Evolutionary conservation across 2,329 filamentous ascomycete genomes (phyloP).

Genomic region (Mycosphaerella arachidis): DNA sequence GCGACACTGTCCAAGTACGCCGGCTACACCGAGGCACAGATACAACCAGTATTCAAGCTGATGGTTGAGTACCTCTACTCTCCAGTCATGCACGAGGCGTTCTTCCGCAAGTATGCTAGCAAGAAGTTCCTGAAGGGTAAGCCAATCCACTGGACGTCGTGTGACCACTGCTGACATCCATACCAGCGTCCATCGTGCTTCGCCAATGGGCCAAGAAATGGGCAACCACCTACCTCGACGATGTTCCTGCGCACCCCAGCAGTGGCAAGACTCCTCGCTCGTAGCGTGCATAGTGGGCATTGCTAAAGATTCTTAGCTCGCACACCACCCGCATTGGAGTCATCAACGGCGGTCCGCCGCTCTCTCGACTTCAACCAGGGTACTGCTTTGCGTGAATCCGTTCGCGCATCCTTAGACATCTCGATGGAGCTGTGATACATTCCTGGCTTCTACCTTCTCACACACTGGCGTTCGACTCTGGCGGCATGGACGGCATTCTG

Average conservation of each 20-base stretch:
- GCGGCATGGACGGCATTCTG: slow-evolving; percentile 5
- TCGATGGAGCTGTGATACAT: slow-evolving; percentile 13
- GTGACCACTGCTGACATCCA: slow-evolving; percentile 27
- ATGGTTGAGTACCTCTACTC: slow-evolving; percentile 96
- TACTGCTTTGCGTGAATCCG: slow-evolving; percentile 6
- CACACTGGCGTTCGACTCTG: slow-evolving; percentile 16
- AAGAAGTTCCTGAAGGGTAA: slow-evolving; percentile 99
- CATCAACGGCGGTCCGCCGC: slow-evolving; percentile 9
- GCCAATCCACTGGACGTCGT: slow-evolving; percentile 25
- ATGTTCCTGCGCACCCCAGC: slow-evolving; percentile 22
- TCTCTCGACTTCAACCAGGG: slow-evolving; percentile 13
- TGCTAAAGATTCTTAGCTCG: slow-evolving; percentile 16
- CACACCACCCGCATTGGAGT: slow-evolving; percentile 6
- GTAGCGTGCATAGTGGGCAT: slow-evolving; percentile 14
- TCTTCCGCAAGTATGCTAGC: slow-evolving; percentile 99
- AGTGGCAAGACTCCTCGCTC: slow-evolving; percentile 33
- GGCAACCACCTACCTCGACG: slow-evolving; percentile 34
- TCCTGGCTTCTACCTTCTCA: not conserved
- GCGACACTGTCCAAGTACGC: slow-evolving; percentile 83
- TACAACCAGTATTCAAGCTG: slow-evolving; percentile 83
- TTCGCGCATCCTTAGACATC: slow-evolving; percentile 9
- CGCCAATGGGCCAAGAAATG: slow-evolving; percentile 79
- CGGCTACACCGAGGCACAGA: slow-evolving; percentile 88
- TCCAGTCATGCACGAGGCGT: slow-evolving; percentile 88
- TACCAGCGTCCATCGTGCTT: slow-evolving; percentile 77